Percentiles rank a stretch among this genome's conserved stretches.
Evolutionary conservation across 306 rosid genomes (phyloP).

Genomic region (Prunus kanzakura): DNA sequence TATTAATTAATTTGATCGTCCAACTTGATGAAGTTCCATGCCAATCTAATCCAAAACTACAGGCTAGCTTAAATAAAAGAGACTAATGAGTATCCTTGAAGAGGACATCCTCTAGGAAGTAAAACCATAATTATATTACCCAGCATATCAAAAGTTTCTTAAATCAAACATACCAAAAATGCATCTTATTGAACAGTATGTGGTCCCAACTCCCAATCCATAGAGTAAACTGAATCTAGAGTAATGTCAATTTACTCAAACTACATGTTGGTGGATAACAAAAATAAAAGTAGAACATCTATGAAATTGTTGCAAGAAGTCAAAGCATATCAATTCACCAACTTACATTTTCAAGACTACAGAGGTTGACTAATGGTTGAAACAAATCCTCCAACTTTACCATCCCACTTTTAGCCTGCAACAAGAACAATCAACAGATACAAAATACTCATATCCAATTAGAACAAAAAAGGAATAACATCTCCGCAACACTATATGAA

Average conservation of each 20-base stretch:
- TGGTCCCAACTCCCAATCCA: no score
- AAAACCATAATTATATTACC: no score
- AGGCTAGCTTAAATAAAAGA: no score
- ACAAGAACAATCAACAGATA: background rate
- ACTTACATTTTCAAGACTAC: slow-evolving; percentile 71
- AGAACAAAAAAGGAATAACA: slow-evolving; percentile 13
- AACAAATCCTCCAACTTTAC: slow-evolving; percentile 52
- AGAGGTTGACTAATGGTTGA: slow-evolving; percentile 74
- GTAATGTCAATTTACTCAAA: background rate
- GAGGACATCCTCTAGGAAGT: no score
- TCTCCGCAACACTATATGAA: background rate
- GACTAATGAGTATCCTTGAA: no score
- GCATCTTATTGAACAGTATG: no score
- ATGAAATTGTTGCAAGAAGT: background rate
- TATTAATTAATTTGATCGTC: no score
- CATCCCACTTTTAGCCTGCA: slow-evolving; percentile 73
- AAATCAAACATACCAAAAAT: no score
- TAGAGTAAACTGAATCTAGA: background rate
- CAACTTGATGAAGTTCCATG: no score
- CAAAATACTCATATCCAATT: slow-evolving; percentile 22
- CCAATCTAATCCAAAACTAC: no score
- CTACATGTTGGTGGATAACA: background rate
- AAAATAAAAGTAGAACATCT: background rate
- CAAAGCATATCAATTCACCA: slow-evolving; percentile 3
- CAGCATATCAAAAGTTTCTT: no score